phyloP scores from a whole-genome alignment of 1,284 basidiomycete genomes.

The Papiliotrema nemorosa region DNA sequence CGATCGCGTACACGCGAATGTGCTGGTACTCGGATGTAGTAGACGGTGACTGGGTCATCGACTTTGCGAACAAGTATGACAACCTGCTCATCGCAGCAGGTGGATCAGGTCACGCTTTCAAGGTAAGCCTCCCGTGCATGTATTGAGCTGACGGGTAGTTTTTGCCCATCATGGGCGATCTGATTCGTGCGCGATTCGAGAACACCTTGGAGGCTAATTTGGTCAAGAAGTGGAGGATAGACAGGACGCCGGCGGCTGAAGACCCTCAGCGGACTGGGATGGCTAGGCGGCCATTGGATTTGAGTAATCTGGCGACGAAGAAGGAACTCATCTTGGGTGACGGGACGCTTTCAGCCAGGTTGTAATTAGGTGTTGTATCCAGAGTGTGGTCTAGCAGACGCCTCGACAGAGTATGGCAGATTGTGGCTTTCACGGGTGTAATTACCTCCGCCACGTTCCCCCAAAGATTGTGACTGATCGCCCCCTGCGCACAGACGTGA shows the following conservation, averaged over 20 bases:
- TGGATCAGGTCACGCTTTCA: conserved; percentile 22
- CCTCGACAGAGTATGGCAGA: too few species aligned
- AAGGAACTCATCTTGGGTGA: conserved; percentile 23
- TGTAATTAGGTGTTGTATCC: background rate
- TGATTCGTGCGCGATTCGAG: conserved; percentile 69
- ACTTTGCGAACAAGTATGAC: conserved; percentile 48
- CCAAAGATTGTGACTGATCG: background rate
- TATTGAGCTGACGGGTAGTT: conserved; percentile 57
- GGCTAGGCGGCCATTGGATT: conserved; percentile 25
- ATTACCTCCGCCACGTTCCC: too few species aligned
- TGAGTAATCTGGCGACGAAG: conserved; percentile 30
- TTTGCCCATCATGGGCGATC: conserved; percentile 71
- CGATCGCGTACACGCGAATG: conserved; percentile 7
- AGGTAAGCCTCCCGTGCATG: conserved; percentile 32
- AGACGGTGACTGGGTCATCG: conserved; percentile 53
- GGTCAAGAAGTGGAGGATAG: conserved; percentile 57
- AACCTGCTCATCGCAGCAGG: conserved; percentile 51
- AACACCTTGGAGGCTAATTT: conserved; percentile 57
- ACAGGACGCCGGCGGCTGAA: conserved; percentile 9
- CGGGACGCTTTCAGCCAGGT: background rate
- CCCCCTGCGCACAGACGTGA: too few species aligned
- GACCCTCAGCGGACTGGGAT: conserved; percentile 39
- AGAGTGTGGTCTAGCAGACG: too few species aligned
- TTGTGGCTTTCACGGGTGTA: too few species aligned
- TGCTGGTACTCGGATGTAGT: conserved; percentile 50